Evolutionary conservation across 768 basidiomycete genomes (phyloP), one percentile per base, ranked within the genome.

Genomic region (Pisolithus microcarpus): DNA sequence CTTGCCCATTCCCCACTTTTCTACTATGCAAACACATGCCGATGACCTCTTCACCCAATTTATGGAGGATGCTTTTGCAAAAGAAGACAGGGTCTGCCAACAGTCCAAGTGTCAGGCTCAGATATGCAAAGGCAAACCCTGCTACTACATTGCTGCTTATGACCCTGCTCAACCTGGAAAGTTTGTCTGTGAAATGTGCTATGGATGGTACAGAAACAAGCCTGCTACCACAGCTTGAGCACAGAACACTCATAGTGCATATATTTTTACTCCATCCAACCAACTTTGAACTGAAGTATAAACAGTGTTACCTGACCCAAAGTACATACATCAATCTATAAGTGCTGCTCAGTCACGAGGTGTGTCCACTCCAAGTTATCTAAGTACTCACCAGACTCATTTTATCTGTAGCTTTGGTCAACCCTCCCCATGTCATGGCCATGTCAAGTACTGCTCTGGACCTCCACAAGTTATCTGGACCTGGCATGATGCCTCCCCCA

Each of bases 111-210:
- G 46, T 24, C 28, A 37, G 11, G 13, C 21, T 13, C 24, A 34
- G 5, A 55, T 55, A 21, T 7, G 10, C 15, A 48, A 48, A n/a
- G 54, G 53, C 10, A 21, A 50, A 24, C 48, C 50, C 10, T 49
- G 42, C 39, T n/a, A 18, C 30, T 55, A 51, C 18, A 24, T 55
- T 9, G 50, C 28, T 0, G 23, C 38, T 19, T n/a, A 47, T 4
- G 24, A 47, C 36, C 49, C 38, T 24, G 28, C 44, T 19, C 24
- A 30, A 8, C 19, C 19, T 11, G 21, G 40, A 13, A 42, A 21
- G n/a, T 42, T 42, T 23, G 40, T 42, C 11, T 52, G 51, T 52
- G 46, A 38, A 40, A 15, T 34, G 26, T 52, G 51, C n/a, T 30
- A 46, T 38, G 37, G 26, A 4, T 38, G n/a, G 44, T 52, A 52